phyloP scores from a whole-genome alignment of 2,329 filamentous ascomycete genomes.

The Neopestalotiopsis sp. region DNA sequence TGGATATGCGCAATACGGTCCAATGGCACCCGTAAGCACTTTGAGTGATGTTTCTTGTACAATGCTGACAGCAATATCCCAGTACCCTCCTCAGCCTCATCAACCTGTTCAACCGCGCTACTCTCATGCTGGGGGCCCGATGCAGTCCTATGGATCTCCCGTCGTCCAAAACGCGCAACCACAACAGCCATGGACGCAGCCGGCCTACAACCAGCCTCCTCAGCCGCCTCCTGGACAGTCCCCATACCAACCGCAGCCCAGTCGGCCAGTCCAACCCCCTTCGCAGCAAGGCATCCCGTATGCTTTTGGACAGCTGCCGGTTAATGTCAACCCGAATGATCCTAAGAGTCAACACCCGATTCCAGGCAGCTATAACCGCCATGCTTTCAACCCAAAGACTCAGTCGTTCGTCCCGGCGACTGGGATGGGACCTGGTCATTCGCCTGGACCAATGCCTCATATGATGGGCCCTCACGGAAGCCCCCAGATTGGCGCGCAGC shows the following conservation, averaged over 20 bases:
- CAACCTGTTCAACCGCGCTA: conserved; percentile 40
- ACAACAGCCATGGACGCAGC: conserved; percentile 39
- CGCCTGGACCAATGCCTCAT: conserved; percentile 50
- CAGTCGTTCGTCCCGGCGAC: conserved; percentile 83
- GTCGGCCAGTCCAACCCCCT: conserved; percentile 27
- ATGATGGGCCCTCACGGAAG: conserved; percentile 57
- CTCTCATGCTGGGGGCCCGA: conserved; percentile 39
- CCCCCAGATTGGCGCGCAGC: conserved; percentile 58
- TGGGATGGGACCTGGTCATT: conserved; percentile 53
- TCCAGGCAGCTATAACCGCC: conserved; percentile 82
- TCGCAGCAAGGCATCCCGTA: conserved; percentile 61
- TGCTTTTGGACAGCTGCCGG: conserved; percentile 79
- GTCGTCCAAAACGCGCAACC: conserved; percentile 39
- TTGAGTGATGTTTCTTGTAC: not conserved
- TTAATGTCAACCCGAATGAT: conserved; percentile 71
- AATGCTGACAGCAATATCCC: conserved; percentile 19
- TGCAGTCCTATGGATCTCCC: conserved; percentile 41
- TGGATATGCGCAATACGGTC: conserved; percentile 52
- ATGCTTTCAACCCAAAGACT: conserved; percentile 92
- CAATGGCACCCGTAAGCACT: conserved; percentile 51
- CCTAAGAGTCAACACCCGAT: conserved; percentile 81
- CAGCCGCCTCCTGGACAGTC: conserved; percentile 28
- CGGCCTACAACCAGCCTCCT: conserved; percentile 31
- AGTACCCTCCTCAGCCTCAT: conserved; percentile 36
- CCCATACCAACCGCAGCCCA: conserved; percentile 25